phyloP scores from a whole-genome alignment of 2,329 filamentous ascomycete species.

The Didymosphaeria variabile region DNA sequence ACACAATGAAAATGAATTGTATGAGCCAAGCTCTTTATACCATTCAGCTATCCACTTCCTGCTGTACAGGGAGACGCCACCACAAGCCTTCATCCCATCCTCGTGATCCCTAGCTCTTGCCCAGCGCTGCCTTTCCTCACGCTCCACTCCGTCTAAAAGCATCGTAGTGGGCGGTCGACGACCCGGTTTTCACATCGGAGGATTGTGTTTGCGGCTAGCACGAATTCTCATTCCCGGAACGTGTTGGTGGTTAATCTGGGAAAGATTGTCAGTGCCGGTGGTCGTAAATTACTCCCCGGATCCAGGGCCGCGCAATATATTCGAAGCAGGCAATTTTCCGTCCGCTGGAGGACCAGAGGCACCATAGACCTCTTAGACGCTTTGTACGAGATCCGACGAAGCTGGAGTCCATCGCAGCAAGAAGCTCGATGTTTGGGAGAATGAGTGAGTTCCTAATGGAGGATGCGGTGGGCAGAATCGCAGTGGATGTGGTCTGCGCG shows the following conservation, averaged over 20 bases:
- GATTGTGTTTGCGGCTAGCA: not conserved
- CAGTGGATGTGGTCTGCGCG: not conserved
- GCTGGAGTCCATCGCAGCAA: not conserved
- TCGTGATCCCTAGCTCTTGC: constrained; percentile 5
- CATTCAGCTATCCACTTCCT: not conserved
- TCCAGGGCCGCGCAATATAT: constrained; percentile 11
- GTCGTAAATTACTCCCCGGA: not conserved
- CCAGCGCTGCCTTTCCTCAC: not conserved
- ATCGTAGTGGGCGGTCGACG: constrained; percentile 1
- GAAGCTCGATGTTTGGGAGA: not conserved
- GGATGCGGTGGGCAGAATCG: not conserved
- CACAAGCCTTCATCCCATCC: not conserved
- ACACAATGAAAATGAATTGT: not conserved
- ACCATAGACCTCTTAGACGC: no score
- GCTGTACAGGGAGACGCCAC: not conserved
- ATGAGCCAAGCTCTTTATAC: constrained; percentile 8
- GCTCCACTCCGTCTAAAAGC: not conserved
- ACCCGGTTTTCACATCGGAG: constrained; percentile 8
- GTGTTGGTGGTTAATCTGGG: constrained; percentile 4
- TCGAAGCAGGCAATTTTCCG: not conserved
- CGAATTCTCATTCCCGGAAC: not conserved
- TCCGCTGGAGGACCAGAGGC: not conserved
- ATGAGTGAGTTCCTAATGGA: not conserved
- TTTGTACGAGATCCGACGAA: not conserved
- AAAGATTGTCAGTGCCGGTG: not conserved